Base-by-base conservation (phyloP, 2,329 filamentous ascomycete species). In the Zalaria obscura region DNA sequence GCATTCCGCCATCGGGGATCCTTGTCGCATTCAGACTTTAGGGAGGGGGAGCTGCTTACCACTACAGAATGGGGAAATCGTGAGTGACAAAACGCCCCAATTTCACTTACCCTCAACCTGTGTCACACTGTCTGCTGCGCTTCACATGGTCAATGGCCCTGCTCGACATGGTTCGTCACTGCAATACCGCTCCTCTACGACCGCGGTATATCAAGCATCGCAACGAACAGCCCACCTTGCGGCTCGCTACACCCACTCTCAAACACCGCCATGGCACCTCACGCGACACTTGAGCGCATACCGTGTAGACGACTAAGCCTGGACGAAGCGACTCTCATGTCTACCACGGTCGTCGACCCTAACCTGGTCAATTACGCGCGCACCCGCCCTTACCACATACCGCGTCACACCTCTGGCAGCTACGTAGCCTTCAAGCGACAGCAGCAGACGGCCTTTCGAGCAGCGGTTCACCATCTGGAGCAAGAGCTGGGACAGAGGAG, bases 401-500 rank as follows among this genome's bases (percentile, higher is more conserved):
- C 58, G 18, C 55, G 54, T 27, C 44, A 50, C 26, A 41, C 50
- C 32, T 59, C 55, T 10, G 36, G 50, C 18, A 52, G 44, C 49
- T 60, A 59, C 36, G 47, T 51, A 8, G 47, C 46, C 5, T 60
- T 55, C 51, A 55, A 54, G 45, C 42, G 44, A 37, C 55, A 57
- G 45, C 54, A 56, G 47, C 50, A 51, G 25, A 52, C 47, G 32
- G 57, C 56, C 25, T 44, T 59, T 34, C 48, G 48, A 40, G 57
- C 58, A 41, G 54, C 53, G 37, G 41, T 59, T 28, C 46, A 54
- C 33, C 51, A 55, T 36, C 47, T 59, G 37, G 49, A 56, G 50
- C 42, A 50, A 36, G 50, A 58, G 45, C 49, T 60, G 38, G 48
- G 42, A 40, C 49, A 48, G 38, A 49, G 46, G 45, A 57, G 51